Evolutionary conservation across 1,284 basidiomycete genomes (phyloP).

Genomic region (Trichosporon ovoides): DNA sequence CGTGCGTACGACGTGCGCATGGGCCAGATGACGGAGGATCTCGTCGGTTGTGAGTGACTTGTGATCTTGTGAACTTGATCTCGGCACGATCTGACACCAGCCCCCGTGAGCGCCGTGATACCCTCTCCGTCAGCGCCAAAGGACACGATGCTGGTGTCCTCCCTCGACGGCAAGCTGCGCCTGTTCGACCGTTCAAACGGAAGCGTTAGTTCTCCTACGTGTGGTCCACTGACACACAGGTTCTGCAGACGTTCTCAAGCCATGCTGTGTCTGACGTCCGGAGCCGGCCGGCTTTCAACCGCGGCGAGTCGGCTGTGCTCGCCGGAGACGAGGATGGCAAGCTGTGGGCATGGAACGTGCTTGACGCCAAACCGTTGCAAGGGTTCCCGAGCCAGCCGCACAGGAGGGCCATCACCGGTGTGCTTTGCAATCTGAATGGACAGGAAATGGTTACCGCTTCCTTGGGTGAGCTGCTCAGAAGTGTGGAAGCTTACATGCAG

Average conservation of each 20-base stretch:
- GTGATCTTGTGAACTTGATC: background rate
- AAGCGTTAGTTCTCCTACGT: slow-evolving; percentile 45
- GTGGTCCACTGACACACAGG: slow-evolving; percentile 4
- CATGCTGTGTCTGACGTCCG: slow-evolving; percentile 60
- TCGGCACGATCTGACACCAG: slow-evolving; percentile 34
- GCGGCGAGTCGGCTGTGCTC: slow-evolving; percentile 72
- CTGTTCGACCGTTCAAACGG: slow-evolving; percentile 81
- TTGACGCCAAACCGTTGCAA: slow-evolving; percentile 65
- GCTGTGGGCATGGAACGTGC: slow-evolving; percentile 87
- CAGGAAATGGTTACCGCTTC: slow-evolving; percentile 80
- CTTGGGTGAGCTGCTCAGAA: slow-evolving; percentile 52
- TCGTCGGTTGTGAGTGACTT: slow-evolving; percentile 68
- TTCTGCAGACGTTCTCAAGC: slow-evolving; percentile 78
- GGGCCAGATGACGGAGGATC: slow-evolving; percentile 82
- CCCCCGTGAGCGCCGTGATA: slow-evolving; percentile 74
- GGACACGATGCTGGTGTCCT: slow-evolving; percentile 73
- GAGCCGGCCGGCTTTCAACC: slow-evolving; percentile 74
- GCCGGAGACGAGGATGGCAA: slow-evolving; percentile 84
- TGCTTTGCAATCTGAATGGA: slow-evolving; percentile 54
- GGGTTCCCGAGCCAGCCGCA: slow-evolving; percentile 68
- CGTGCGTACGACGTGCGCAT: slow-evolving; percentile 89
- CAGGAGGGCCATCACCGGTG: slow-evolving; percentile 60
- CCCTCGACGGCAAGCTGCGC: slow-evolving; percentile 75
- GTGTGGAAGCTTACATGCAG: slow-evolving; percentile 14
- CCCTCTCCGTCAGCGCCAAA: slow-evolving; percentile 55